Evolutionary conservation across 345 rosid genomes (phyloP), one percentile per base, ranked within the genome.

Genomic region (Eucalyptus sp.): DNA sequence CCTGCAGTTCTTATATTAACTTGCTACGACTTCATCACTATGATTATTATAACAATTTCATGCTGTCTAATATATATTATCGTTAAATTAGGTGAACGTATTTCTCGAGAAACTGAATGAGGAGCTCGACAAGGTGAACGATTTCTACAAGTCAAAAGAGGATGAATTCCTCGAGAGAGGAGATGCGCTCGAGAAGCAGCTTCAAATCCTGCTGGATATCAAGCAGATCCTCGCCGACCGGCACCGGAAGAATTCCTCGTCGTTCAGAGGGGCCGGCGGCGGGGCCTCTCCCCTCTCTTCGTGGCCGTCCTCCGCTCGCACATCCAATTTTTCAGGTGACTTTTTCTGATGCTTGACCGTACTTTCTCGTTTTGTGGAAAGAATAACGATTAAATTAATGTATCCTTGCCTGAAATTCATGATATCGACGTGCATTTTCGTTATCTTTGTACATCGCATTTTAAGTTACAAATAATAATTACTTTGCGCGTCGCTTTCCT

Each of bases 161-260:
- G 91, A 91, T 13, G 99, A 98, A 91, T 95, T 98, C 71, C 88
- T 95, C 3, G 99, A 95, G 86, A 98, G 98, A 91, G 99, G 98
- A 81, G 97, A 95, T 64, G 91, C 90, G 86, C 93, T 97, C n/a
- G 92, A 92, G 90, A 98, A 95, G 92, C 99, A 98, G 90, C 94
- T 96, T 5, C 92, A 95, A 33, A 97, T 93, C 84, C 90, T 97
- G 90, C 49, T 94, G 86, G 97, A 98, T 86, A 92, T 98, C 88
- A 96, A 95, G 91, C 96, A 91, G 89, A 92, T 97, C 66, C 89
- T 96, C 50, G 79, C 84, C 80, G 94, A 95, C 43, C 93, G 96
- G 17, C 95, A 95, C 12, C 92, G 91, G 89, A 93, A 94, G 87
- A 88, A 88, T 25, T 86, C 88, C 8, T 60, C 48, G 7, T 54